Base-by-base conservation (phyloP, 1,284 basidiomycete genomes). In the Melampsora larici-populina region DNA sequence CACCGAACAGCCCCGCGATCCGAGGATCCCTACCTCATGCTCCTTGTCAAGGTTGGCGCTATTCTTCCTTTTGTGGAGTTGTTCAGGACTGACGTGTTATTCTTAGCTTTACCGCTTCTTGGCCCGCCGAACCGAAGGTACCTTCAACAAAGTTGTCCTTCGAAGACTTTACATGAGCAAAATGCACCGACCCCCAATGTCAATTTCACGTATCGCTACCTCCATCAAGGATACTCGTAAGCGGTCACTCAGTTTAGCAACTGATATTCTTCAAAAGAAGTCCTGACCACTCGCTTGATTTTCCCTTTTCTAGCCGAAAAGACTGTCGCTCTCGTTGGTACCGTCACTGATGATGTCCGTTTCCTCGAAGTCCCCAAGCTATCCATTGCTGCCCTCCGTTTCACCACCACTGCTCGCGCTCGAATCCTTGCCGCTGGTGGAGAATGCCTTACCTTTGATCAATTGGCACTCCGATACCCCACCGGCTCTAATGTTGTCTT, bases 81-180 rank as follows among this genome's bases (percentile, higher is more conserved):
- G 13, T 9, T 36, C 26, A 62, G 11, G n/a, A 11, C 31, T 40
- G 29, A 36, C 26, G n/a, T 31, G 13, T 33, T 24, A 72, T 48
- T 15, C 68, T 26, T 69, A 97, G 96, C 90, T 99, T 81, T 99
- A 99, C 89, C 94, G 96, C 84, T 99, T 99, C 90, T 88, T 99
- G 81, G 95, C 96, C 81, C 92, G 97, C 84, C 91, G 97, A 84
- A 99, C 97, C 78, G 93, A 98, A 85, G 90, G 93, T 79, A 87
- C 87, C 82, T 99, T 99, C 88, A 99, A 99, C 92, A 94, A 96
- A 90, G 92, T 90, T 84, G 88, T 99, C 86, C 93, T 99, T 84
- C 93, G 91, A 86, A 92, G 96, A 79, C 90, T 99, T 80, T 99
- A 94, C 89, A 91, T 95, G 86, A 94, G 92, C 85, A 94, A 95